Percentiles rank a stretch among this genome's conserved stretches.
phyloP scores from a whole-genome alignment of 192 early-diverging fungal genomes.

The Linnemannia exigua region DNA sequence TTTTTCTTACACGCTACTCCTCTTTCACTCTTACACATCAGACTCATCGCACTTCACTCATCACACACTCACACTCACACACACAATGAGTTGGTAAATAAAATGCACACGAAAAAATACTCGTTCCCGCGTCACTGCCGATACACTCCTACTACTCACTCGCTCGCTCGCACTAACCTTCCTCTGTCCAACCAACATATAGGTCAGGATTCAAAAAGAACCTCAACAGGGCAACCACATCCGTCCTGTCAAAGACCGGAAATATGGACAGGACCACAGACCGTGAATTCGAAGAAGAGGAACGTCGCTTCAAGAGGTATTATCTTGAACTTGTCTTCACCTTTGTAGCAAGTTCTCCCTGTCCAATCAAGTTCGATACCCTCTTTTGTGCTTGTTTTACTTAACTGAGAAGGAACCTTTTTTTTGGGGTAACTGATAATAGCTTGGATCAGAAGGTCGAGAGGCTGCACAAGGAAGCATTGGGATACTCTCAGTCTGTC shows the following conservation, averaged over 20 bases:
- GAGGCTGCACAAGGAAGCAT: slow-evolving; percentile 90
- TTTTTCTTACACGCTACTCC: too few relatives aligned
- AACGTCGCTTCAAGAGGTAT: slow-evolving; percentile 78
- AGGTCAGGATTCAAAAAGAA: slow-evolving; percentile 90
- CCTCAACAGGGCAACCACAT: slow-evolving; percentile 80
- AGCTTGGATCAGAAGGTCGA: slow-evolving; percentile 89
- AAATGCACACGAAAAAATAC: background rate
- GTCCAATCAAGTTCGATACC: background rate
- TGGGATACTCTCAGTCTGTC: slow-evolving; percentile 91
- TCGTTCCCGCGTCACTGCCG: background rate
- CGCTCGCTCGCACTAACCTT: background rate
- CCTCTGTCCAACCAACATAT: background rate
- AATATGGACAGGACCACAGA: slow-evolving; percentile 84
- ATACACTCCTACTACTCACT: background rate
- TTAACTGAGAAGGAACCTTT: background rate
- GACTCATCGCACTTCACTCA: too few relatives aligned
- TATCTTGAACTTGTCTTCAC: background rate
- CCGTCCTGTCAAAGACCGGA: slow-evolving; percentile 72
- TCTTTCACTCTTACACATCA: too few relatives aligned
- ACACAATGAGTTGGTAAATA: background rate
- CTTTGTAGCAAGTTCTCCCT: too few relatives aligned
- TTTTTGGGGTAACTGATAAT: background rate
- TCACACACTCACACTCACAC: background rate
- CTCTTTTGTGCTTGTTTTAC: slow-evolving; percentile 2
- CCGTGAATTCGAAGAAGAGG: slow-evolving; percentile 87